phyloP scores from a whole-genome alignment of 2,329 filamentous ascomycete species.

The Tolypocladium pustulatum region DNA sequence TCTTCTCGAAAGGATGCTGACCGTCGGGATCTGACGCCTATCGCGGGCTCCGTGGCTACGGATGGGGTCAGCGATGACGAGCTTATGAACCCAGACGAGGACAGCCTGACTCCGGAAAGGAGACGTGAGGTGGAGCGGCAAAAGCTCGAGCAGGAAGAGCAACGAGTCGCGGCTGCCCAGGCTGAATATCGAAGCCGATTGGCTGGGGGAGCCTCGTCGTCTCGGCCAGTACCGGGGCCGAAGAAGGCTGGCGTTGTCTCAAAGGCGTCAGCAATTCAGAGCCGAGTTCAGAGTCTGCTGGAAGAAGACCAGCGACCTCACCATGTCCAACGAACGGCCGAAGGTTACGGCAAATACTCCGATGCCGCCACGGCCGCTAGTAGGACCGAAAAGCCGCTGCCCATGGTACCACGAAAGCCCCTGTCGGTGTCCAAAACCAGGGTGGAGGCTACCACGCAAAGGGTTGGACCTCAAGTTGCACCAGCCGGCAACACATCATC shows the following conservation, averaged over 20 bases:
- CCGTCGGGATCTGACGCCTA: slow-evolving; percentile 52
- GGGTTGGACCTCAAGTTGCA: slow-evolving; percentile 5
- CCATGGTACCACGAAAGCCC: slow-evolving; percentile 42
- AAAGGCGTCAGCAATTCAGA: slow-evolving; percentile 78
- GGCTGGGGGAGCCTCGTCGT: slow-evolving; percentile 33
- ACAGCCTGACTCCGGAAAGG: slow-evolving; percentile 76
- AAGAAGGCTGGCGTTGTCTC: slow-evolving; percentile 49
- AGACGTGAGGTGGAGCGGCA: slow-evolving; percentile 79
- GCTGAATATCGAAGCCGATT: slow-evolving; percentile 77
- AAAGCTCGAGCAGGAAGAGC: slow-evolving; percentile 77
- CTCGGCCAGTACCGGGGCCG: slow-evolving; percentile 31
- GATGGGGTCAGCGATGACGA: slow-evolving; percentile 50
- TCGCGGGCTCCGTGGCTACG: slow-evolving; percentile 66
- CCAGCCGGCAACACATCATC: slow-evolving; percentile 7
- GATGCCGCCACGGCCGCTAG: slow-evolving; percentile 33
- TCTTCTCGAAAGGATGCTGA: slow-evolving; percentile 39
- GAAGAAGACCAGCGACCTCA: slow-evolving; percentile 60
- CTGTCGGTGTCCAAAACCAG: slow-evolving; percentile 23
- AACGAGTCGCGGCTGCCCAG: slow-evolving; percentile 76
- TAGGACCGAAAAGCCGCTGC: slow-evolving; percentile 27
- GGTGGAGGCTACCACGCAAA: slow-evolving; percentile 14
- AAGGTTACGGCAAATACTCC: slow-evolving; percentile 84
- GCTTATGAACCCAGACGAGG: slow-evolving; percentile 46
- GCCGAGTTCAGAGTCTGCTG: slow-evolving; percentile 76
- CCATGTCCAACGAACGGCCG: slow-evolving; percentile 58